Conservation (phyloP, 306 rosid species). For the Sechiopsis laciniata region DNA sequence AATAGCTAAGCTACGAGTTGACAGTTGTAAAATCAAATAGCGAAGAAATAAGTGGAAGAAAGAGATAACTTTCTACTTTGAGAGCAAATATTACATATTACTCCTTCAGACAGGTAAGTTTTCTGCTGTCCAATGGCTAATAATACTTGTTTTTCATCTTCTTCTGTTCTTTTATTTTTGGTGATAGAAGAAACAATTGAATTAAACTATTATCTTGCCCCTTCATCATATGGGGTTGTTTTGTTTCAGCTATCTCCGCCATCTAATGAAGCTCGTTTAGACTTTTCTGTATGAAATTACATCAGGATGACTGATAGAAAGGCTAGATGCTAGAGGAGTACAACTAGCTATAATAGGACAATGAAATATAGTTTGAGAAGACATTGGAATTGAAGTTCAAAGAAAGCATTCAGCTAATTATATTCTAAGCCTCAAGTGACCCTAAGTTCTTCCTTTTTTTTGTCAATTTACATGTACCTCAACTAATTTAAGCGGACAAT, state of each 20-base stretch:
- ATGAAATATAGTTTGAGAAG: neutral
- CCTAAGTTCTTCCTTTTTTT: neutral
- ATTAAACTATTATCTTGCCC: conserved; percentile 1
- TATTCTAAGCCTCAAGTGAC: neutral
- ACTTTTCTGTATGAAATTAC: neutral
- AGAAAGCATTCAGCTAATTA: neutral
- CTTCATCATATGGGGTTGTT: neutral
- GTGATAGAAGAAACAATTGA: neutral
- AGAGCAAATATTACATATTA: neutral
- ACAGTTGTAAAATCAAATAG: neutral
- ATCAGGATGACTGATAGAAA: neutral
- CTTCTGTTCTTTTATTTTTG: neutral
- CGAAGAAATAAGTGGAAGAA: neutral
- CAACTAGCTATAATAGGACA: neutral
- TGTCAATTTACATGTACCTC: no score
- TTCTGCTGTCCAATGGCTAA: neutral
- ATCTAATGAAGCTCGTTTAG: neutral
- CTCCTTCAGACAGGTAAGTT: neutral
- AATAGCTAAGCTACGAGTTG: neutral
- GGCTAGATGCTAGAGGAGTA: neutral
- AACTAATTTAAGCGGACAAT: no score
- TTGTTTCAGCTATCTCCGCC: neutral
- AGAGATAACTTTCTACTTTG: neutral
- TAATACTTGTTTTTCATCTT: neutral
- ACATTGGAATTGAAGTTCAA: conserved; percentile 2